Evolutionary conservation across 352 stramenopile species (phyloP), one percentile per base, ranked within the genome.

Genomic region (Globisporangium perplexum): DNA sequence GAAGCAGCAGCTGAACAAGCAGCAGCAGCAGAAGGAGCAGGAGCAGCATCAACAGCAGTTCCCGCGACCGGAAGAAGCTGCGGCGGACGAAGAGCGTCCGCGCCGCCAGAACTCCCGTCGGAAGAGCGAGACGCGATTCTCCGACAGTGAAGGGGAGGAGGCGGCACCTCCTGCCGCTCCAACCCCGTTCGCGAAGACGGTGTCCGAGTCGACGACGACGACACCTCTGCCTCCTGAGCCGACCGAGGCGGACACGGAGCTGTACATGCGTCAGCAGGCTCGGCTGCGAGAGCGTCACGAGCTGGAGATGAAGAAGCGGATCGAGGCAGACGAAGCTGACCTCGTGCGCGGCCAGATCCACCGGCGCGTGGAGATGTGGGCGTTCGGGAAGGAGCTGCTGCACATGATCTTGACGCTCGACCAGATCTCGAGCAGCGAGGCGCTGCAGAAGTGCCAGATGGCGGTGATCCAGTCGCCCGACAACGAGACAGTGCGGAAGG

Each of bases 351-450:
- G 81, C 10, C 67, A 89, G 53, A 91, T 93, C 43, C 84, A 93
- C 55, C 72, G 66, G 1, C 69, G 72, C 30, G 69, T 95, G 18
- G 78, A 90, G 57, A 83, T 87, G 77, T 95, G 84, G 84, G 77
- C 84, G 20, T 91, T 81, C 61, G 82, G 78, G 4, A 95, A 95
- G 49, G 74, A 89, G 48, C 63, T 95, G 8, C 55, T 91, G 46
- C 82, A 88, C 55, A 74, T 95, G 74, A 90, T 95, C 28, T 59
- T 90, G 14, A 91, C 84, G 35, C 72, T 95, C n/a, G 74, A 93
- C 45, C 75, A 95, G 51, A 85, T 95, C 43, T 81, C 80, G 6
- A 74, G 69, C 1, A 87, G 74, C 33, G 76, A 92, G 23, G 75
- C 78, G 33, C 67, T 95, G 23, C 74, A 80, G 50, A 83, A 87